Percentiles rank a stretch among this genome's conserved stretches.
These are phyloP conservation scores for Opeltia flavorubescens DNA, from an alignment of 495 filamentous ascomycete species.

Conservation along the genomic window DNA sequence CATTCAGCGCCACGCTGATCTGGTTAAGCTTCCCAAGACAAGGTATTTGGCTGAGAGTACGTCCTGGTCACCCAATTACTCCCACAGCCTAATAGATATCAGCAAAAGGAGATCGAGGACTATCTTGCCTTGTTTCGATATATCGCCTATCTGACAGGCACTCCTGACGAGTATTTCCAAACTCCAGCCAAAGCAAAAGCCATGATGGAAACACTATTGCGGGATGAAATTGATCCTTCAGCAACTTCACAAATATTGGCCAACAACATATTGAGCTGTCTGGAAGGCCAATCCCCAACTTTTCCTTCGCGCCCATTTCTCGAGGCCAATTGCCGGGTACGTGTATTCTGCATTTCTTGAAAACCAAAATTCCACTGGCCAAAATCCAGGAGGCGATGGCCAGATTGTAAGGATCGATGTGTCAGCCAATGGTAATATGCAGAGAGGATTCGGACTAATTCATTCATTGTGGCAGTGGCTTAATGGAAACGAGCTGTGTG, in stretches of 20 bases:
- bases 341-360: no score
- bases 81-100: neutral
- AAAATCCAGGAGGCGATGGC: no score
- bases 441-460: no score
- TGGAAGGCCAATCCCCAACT: conserved; percentile 42
- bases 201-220: conserved; percentile 45
- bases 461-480: conserved; percentile 23
- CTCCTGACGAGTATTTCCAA: conserved; percentile 39
- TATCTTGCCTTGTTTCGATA: conserved; percentile 62
- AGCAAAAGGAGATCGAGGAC: conserved; percentile 41
- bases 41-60: conserved; percentile 40
- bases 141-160: conserved; percentile 50
- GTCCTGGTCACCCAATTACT: no score
- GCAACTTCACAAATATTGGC: conserved; percentile 43
- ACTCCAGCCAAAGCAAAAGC: conserved; percentile 38
- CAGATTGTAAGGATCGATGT: no score
- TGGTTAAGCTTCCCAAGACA: conserved; percentile 54
- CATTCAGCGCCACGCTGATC: conserved; percentile 49
- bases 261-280: conserved; percentile 52
- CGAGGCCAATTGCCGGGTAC: conserved; percentile 26
- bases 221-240: conserved; percentile 46
- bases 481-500: conserved; percentile 35
- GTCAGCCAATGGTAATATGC: no score
- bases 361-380: no score
- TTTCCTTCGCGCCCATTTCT: conserved; percentile 33